Evolutionary conservation across 2,329 filamentous ascomycete species (phyloP).

Genomic region (Diaporthe batatas): DNA sequence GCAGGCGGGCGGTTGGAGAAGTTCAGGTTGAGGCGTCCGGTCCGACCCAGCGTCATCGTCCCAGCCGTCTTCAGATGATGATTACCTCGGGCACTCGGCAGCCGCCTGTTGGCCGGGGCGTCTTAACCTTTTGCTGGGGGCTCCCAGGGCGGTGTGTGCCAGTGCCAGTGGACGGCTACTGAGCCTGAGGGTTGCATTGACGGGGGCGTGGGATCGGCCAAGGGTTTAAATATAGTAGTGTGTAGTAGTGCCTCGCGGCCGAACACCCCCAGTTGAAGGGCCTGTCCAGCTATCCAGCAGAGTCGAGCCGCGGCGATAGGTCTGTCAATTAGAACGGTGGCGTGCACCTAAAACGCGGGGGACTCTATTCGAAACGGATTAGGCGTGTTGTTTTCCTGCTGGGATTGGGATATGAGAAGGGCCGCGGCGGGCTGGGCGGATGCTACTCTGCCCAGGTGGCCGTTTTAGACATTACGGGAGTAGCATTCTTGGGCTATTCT

Average conservation of each 20-base stretch:
- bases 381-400: neutral
- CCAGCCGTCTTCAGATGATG: conserved; percentile 15
- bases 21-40: neutral
- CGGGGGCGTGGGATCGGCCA: neutral
- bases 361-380: neutral
- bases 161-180: neutral
- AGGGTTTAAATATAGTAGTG: conserved; percentile 1
- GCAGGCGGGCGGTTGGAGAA: neutral
- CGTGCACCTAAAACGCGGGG: conserved; percentile 22
- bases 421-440: neutral
- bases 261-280: neutral
- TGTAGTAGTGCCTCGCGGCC: neutral
- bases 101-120: neutral
- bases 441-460: neutral
- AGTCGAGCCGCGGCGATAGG: neutral
- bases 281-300: neutral
- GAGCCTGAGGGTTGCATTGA: neutral
- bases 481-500: neutral
- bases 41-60: conserved; percentile 3
- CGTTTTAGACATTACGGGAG: neutral
- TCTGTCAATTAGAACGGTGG: neutral
- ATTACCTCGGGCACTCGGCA: neutral
- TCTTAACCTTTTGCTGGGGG: neutral
- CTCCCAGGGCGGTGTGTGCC: conserved; percentile 6
- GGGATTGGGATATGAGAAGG: neutral